Conservation (phyloP, 1,284 basidiomycete genomes). For the Tilletiopsis washingtonensis region DNA sequence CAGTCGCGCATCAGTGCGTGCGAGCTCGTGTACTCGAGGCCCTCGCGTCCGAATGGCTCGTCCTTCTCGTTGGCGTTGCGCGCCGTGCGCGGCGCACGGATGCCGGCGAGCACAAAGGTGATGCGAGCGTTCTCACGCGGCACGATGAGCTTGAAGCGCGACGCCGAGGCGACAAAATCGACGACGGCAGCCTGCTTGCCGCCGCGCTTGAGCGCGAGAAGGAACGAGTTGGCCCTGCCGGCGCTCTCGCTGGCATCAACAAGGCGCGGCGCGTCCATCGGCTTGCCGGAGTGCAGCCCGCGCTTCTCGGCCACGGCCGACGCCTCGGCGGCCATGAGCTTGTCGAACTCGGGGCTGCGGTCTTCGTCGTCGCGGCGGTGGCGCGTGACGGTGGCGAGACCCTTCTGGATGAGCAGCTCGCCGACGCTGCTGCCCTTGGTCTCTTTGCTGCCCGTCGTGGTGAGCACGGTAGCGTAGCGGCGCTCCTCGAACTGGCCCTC, state of each 20-base stretch:
- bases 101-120: conserved; percentile 44
- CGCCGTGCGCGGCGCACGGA: conserved; percentile 49
- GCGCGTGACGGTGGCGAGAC: conserved; percentile 77
- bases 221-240: conserved; percentile 53
- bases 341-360: conserved; percentile 85
- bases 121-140: conserved; percentile 32
- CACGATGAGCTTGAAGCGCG: conserved; percentile 35
- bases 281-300: conserved; percentile 89
- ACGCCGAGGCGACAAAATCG: conserved; percentile 68
- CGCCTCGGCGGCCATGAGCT: conserved; percentile 87
- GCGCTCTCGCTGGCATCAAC: conserved; percentile 67
- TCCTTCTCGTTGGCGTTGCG: conserved; percentile 69
- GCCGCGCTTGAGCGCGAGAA: conserved; percentile 82
- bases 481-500: conserved; percentile 39
- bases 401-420: conserved; percentile 85
- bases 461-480: conserved; percentile 31
- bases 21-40: conserved; percentile 69
- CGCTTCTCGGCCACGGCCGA: conserved; percentile 65
- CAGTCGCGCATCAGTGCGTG: conserved; percentile 88
- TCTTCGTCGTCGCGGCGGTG: conserved; percentile 91
- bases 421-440: conserved; percentile 59
- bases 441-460: conserved; percentile 24
- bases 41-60: conserved; percentile 80
- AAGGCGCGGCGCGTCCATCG: conserved; percentile 59
- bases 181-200: conserved; percentile 77